Evolutionary conservation across 2,329 filamentous ascomycete species (phyloP).

Genomic region (Sphaerulina populicola): DNA sequence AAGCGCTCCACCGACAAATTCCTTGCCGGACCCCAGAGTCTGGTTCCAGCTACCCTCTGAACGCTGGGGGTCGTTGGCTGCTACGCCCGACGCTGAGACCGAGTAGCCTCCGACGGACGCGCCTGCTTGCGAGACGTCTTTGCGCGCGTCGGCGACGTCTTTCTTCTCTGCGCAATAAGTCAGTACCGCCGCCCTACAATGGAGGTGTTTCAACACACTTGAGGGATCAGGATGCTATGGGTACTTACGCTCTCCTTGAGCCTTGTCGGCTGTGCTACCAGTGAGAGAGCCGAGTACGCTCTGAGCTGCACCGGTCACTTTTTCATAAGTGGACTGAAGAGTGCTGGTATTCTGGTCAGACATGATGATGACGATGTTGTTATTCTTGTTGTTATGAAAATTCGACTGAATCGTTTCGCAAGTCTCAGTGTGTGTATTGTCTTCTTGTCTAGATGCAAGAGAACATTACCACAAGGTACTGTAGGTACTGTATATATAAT

Average conservation of each 20-base stretch:
- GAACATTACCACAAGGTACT: no score
- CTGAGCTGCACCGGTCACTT: slow-evolving; percentile 62
- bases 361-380: slow-evolving; percentile 4
- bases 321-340: slow-evolving; percentile 56
- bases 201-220: neutral
- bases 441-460: no score
- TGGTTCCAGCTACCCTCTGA: slow-evolving; percentile 73
- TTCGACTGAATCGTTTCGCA: no score
- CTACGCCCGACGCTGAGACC: slow-evolving; percentile 59
- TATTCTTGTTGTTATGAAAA: no score
- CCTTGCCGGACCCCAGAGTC: slow-evolving; percentile 78
- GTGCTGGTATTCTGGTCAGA: slow-evolving; percentile 59
- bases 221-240: no score
- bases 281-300: slow-evolving; percentile 63
- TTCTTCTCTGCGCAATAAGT: slow-evolving; percentile 47
- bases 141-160: slow-evolving; percentile 56
- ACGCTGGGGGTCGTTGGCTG: slow-evolving; percentile 66
- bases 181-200: slow-evolving; percentile 15
- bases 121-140: slow-evolving; percentile 66
- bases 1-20: slow-evolving; percentile 64
- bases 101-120: slow-evolving; percentile 65
- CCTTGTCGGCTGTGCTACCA: slow-evolving; percentile 61
- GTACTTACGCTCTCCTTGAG: slow-evolving; percentile 27
- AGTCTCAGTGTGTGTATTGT: no score
- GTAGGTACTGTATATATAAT: no score